Evolutionary conservation across 176 grass and related monocot species (phyloP), one percentile per base, ranked within the genome.

Genomic region (Ampelocalamus luodianensis): DNA sequence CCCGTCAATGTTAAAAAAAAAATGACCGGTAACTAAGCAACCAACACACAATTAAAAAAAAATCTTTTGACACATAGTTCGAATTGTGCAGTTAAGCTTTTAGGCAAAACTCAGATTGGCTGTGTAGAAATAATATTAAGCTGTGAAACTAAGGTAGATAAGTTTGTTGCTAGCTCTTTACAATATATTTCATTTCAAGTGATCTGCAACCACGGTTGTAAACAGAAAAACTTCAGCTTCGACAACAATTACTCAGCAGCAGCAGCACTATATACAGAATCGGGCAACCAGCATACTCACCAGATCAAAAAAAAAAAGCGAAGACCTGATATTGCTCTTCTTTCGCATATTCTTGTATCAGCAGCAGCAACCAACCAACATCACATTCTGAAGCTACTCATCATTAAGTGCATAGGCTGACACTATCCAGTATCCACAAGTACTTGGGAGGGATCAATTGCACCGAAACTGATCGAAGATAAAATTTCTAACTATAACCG

Each of bases 1-100:
- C 45, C 88, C 43, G 89, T 84, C 37, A 24, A 6, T 60, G 22
- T 59, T 3, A 59, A 23, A 62, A n/a, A 62, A n/a, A 20, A 39
- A 49, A 70, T 16, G 13, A 32, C 9, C 5, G 1, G 14, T 48
- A 68, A 46, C 32, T 81, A 59, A 37, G 43, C 14, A 65, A 77
- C 46, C 36, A 77, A 82, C 26, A 14, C 6, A 23, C 11, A 76
- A 69, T 58, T 29, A 9, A 56, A 56, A 42, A 0, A 44, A 0
- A 3, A n/a, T n/a, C n/a, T n/a, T n/a, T 70, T 43, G 6, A 44
- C 1, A 27, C 16, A 3, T 26, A 22, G 29, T 29, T 68, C 6
- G 15, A 62, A 85, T 32, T 80, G 22, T 34, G 54, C 71, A 81
- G 46, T 42, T 49, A 22, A 61, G 72, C 26, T 18, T 61, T 43